These are phyloP conservation scores for Epichloe aotearoae DNA, from an alignment of 2,329 filamentous ascomycete species.

Conservation along the genomic window DNA sequence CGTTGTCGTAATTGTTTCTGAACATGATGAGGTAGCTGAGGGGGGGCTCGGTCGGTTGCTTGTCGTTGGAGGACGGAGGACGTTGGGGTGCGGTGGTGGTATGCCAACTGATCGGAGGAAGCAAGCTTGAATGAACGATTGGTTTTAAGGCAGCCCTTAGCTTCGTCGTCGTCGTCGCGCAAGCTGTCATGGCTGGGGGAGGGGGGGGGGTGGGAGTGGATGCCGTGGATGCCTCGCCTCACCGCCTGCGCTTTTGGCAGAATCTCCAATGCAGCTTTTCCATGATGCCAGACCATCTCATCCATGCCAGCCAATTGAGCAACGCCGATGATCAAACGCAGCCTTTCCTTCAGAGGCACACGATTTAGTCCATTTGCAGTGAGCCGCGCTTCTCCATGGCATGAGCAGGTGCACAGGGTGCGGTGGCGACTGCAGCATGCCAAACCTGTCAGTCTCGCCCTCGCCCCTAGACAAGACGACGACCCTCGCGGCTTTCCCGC, in stretches of 20 bases:
- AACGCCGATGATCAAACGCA: constrained; percentile 1
- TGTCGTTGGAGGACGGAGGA: neutral
- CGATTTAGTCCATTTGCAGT: neutral
- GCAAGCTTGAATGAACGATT: constrained; percentile 8
- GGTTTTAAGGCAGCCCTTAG: constrained; percentile 12
- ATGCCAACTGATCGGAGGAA: constrained; percentile 3
- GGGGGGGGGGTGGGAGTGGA: neutral
- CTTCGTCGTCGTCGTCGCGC: constrained; percentile 11
- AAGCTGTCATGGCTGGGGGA: constrained; percentile 4
- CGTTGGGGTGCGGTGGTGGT: constrained; percentile 4
- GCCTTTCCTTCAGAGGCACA: neutral
- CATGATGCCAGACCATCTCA: neutral
- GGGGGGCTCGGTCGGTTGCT: constrained; percentile 3
- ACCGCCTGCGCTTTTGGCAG: constrained; percentile 9
- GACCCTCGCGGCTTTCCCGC: constrained; percentile 5
- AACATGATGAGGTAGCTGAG: constrained; percentile 56
- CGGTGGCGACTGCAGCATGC: neutral
- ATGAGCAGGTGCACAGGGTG: neutral
- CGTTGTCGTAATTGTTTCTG: constrained; percentile 99
- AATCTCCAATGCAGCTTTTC: neutral
- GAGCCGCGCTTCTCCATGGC: neutral
- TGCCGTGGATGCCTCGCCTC: constrained; percentile 7
- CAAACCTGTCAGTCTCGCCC: neutral
- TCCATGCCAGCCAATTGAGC: neutral
- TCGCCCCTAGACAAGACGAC: neutral